These are phyloP conservation scores for Populus alba DNA, from an alignment of 345 rosid genomes.

Conservation along the genomic window DNA sequence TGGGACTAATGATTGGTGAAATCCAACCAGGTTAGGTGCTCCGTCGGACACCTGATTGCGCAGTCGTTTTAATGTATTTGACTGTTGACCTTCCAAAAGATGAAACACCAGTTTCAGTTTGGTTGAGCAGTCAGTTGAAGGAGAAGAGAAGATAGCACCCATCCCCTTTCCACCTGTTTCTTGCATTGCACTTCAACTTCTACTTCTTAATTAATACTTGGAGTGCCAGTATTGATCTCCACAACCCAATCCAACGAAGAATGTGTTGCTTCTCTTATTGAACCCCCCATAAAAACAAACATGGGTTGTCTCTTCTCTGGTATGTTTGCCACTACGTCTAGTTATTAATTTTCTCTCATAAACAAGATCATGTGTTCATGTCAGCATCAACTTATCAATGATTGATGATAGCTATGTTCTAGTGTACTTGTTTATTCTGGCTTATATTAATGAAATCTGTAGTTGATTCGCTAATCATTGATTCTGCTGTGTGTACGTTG, in stretches of 20 bases:
- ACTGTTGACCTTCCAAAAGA: slow-evolving; percentile 32
- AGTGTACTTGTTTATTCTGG: no score
- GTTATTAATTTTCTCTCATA: background rate
- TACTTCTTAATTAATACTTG: slow-evolving; percentile 11
- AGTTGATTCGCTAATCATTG: no score
- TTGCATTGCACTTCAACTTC: slow-evolving; percentile 17
- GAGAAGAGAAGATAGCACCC: background rate
- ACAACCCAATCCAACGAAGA: background rate
- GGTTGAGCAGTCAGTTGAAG: slow-evolving; percentile 36
- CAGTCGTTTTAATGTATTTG: slow-evolving; percentile 4
- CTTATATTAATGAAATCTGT: no score
- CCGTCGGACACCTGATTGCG: background rate
- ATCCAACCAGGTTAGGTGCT: background rate
- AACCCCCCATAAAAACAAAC: no score
- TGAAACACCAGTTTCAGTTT: slow-evolving; percentile 37
- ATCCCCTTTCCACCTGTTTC: slow-evolving; percentile 10
- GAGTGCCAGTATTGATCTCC: no score
- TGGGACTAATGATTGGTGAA: background rate
- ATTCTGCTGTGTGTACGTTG: background rate
- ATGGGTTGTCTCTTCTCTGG: slow-evolving; percentile 21
- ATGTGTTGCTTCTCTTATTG: background rate
- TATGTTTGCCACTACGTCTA: background rate
- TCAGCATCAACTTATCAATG: no score
- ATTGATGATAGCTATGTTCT: no score
- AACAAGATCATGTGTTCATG: no score